These are phyloP conservation scores for Bipolaris zeicola DNA, from an alignment of 2,329 filamentous ascomycete species.

Conservation along the genomic window DNA sequence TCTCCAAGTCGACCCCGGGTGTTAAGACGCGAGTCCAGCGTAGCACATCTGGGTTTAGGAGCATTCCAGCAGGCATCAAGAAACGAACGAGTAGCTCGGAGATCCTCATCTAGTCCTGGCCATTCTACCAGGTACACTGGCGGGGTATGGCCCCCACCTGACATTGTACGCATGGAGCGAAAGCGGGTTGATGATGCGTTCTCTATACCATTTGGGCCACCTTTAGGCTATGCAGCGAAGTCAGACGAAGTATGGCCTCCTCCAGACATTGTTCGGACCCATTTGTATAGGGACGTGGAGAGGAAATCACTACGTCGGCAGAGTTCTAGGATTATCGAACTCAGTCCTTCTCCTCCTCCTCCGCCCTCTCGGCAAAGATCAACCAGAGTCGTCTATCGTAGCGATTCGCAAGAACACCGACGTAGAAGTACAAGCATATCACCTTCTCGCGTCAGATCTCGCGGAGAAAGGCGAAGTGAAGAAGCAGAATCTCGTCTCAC, in stretches of 20 bases:
- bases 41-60: slow-evolving; percentile 31
- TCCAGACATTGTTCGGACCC: slow-evolving; percentile 33
- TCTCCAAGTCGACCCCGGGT: slow-evolving; percentile 27
- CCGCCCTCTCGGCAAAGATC: slow-evolving; percentile 22
- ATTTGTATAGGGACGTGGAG: slow-evolving; percentile 23
- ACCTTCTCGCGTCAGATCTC: slow-evolving; percentile 11
- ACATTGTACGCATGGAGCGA: slow-evolving; percentile 19
- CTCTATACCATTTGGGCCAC: slow-evolving; percentile 2
- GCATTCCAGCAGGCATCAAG: slow-evolving; percentile 27
- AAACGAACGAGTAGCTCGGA: slow-evolving; percentile 17
- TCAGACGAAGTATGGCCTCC: slow-evolving; percentile 31
- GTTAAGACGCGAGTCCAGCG: slow-evolving; percentile 25
- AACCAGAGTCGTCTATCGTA: slow-evolving; percentile 22
- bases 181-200: slow-evolving; percentile 4
- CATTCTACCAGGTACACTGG: slow-evolving; percentile 23
- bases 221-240: slow-evolving; percentile 9
- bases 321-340: slow-evolving; percentile 30
- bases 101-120: slow-evolving; percentile 30
- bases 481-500: slow-evolving; percentile 32
- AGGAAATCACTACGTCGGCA: slow-evolving; percentile 11
- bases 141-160: slow-evolving; percentile 25
- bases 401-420: slow-evolving; percentile 22
- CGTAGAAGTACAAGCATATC: slow-evolving; percentile 20
- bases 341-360: slow-evolving; percentile 27
- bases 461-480: slow-evolving; percentile 14